These are phyloP conservation scores for Vigna radiata DNA, from an alignment of 306 rosid genomes.

Conservation along the genomic window DNA sequence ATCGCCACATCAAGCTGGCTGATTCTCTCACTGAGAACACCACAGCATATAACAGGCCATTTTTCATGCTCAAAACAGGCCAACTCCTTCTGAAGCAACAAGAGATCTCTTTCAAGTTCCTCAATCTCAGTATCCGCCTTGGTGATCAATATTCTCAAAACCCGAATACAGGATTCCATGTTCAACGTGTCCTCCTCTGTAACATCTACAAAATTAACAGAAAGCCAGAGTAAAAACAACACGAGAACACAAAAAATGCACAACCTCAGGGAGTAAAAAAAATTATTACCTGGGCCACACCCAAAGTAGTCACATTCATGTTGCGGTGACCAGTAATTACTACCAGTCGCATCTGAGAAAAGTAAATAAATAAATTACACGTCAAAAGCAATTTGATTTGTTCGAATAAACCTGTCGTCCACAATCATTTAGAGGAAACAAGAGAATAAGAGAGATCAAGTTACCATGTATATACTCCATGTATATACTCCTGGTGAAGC, in stretches of 20 bases:
- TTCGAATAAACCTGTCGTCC: neutral
- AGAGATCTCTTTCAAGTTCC: constrained; percentile 65
- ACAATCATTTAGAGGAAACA: neutral
- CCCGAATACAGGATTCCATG: constrained; percentile 62
- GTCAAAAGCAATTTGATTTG: neutral
- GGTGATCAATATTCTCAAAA: constrained; percentile 58
- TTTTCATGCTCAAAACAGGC: constrained; percentile 52
- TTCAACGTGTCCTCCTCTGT: constrained; percentile 73
- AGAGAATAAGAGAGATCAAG: neutral
- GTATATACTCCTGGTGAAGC: neutral
- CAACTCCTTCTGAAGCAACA: constrained; percentile 64
- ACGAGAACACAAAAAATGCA: constrained; percentile 17
- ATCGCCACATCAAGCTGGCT: constrained; percentile 50
- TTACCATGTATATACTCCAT: neutral
- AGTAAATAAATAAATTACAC: constrained; percentile 24
- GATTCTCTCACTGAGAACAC: constrained; percentile 63
- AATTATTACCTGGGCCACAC: constrained; percentile 54
- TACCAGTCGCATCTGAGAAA: constrained; percentile 51
- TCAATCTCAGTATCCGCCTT: constrained; percentile 65
- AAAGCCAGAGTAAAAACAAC: constrained; percentile 23
- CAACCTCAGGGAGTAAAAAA: constrained; percentile 4
- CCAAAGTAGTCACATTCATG: constrained; percentile 59
- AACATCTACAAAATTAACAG: constrained; percentile 53
- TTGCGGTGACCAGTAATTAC: constrained; percentile 32
- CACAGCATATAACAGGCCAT: constrained; percentile 58